Evolutionary conservation across 139 green algal species (phyloP).

Genomic region (Astrephomene gubernaculifera): DNA sequence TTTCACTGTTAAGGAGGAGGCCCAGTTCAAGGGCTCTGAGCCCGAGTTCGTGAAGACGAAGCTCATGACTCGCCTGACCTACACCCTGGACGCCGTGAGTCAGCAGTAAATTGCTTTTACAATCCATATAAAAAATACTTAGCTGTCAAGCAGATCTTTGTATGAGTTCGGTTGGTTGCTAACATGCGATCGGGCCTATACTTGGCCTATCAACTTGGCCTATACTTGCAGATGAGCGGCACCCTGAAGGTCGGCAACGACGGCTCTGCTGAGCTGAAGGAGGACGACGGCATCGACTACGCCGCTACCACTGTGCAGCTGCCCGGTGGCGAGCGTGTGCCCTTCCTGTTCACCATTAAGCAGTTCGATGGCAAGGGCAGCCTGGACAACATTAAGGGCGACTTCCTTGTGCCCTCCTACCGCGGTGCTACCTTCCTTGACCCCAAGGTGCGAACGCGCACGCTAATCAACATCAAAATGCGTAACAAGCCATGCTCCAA

Average conservation of each 20-base stretch:
- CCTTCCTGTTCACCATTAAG: slow-evolving; percentile 99
- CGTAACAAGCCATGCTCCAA: no score
- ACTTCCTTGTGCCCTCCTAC: slow-evolving; percentile 99
- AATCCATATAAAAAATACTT: not conserved
- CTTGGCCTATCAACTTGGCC: no score
- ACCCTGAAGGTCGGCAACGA: slow-evolving; percentile 89
- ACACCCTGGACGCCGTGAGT: slow-evolving; percentile 95
- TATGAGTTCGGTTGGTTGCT: no score
- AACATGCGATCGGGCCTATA: not conserved
- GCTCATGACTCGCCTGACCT: slow-evolving; percentile 99
- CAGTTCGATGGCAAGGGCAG: slow-evolving; percentile 93
- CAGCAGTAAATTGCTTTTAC: no score
- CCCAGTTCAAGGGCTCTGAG: slow-evolving; percentile 82
- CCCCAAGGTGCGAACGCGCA: slow-evolving; percentile 92
- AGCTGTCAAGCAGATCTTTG: no score
- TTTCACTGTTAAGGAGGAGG: slow-evolving; percentile 90
- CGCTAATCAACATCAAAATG: no score
- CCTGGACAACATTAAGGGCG: slow-evolving; percentile 91
- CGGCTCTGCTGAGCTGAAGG: slow-evolving; percentile 91
- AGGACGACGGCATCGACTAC: slow-evolving; percentile 99
- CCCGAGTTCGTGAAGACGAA: slow-evolving; percentile 97
- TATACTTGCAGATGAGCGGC: slow-evolving; percentile 77
- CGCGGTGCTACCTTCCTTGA: slow-evolving; percentile 98
- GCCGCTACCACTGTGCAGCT: slow-evolving; percentile 97
- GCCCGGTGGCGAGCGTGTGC: slow-evolving; percentile 97